A percentile compares a stretch with the other conserved stretches of the same genome.
Evolutionary conservation across 805 yeast species (phyloP).

Genomic region (Suhomyces tanzawaensis): DNA sequence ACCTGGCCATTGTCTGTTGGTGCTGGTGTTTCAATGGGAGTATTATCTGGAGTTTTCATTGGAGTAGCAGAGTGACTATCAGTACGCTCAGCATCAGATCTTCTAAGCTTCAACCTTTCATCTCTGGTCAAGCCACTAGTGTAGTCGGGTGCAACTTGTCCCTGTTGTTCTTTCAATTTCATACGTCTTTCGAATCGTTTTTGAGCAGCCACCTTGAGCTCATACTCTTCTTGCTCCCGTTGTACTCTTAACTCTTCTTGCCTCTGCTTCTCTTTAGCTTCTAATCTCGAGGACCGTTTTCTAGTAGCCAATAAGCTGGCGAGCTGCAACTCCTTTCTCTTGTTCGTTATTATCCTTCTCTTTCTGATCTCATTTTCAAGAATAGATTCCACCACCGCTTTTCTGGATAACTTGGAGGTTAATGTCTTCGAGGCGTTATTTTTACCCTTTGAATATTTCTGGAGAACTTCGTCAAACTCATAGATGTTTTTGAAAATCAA

Average conservation of each 20-base stretch:
- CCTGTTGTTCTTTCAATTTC: slow-evolving; percentile 27
- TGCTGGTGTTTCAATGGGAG: no score
- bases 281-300: slow-evolving; percentile 71
- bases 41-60: no score
- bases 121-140: slow-evolving; percentile 30
- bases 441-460: slow-evolving; percentile 16
- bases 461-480: slow-evolving; percentile 24
- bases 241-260: slow-evolving; percentile 52
- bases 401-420: slow-evolving; percentile 14
- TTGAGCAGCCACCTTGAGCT: slow-evolving; percentile 41
- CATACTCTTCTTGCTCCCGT: slow-evolving; percentile 45
- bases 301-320: slow-evolving; percentile 62
- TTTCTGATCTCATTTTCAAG: slow-evolving; percentile 48
- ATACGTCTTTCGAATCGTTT: slow-evolving; percentile 44
- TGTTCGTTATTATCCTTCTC: slow-evolving; percentile 50
- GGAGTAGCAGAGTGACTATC: no score
- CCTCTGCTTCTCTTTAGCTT: slow-evolving; percentile 53
- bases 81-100: slow-evolving; percentile 12
- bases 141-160: slow-evolving; percentile 13
- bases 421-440: slow-evolving; percentile 26
- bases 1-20: no score
- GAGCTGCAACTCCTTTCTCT: slow-evolving; percentile 64
- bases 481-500: slow-evolving; percentile 29
- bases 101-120: slow-evolving; percentile 34
- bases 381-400: slow-evolving; percentile 19